Evolutionary conservation across 2,329 filamentous ascomycete species (phyloP).

Genomic region (Apiospora marii): DNA sequence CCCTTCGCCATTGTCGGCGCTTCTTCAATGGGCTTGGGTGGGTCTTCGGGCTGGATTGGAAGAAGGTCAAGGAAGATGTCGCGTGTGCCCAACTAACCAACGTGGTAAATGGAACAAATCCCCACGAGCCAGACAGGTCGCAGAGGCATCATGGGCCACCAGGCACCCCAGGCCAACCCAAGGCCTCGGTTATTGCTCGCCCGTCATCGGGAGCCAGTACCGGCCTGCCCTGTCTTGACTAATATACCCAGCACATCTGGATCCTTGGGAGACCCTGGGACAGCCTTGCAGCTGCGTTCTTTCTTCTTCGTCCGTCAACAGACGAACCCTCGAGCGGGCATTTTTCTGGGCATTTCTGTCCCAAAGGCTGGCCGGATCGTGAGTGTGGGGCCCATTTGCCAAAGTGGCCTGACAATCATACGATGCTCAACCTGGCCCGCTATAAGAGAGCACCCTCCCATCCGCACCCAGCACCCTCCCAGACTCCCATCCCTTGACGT

Average conservation of each 20-base stretch:
- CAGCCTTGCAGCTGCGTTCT: background rate
- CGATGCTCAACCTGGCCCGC: slow-evolving; percentile 8
- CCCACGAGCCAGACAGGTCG: background rate
- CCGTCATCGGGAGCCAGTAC: slow-evolving; percentile 4
- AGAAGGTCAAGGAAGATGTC: slow-evolving; percentile 19
- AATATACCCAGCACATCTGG: background rate
- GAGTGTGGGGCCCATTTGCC: background rate
- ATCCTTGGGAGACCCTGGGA: background rate
- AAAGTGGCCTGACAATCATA: slow-evolving; percentile 17
- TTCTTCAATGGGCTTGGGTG: slow-evolving; percentile 13
- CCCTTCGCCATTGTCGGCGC: slow-evolving; percentile 20
- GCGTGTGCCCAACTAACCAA: slow-evolving; percentile 14
- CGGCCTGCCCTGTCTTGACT: slow-evolving; percentile 3
- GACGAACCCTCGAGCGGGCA: background rate
- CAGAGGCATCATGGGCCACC: background rate
- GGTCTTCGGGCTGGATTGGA: slow-evolving; percentile 19
- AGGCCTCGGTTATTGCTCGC: slow-evolving; percentile 18
- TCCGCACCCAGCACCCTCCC: background rate
- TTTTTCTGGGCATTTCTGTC: background rate
- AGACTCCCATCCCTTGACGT: slow-evolving; percentile 1
- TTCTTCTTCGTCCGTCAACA: background rate
- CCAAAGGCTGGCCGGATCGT: slow-evolving; percentile 9
- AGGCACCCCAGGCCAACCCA: background rate
- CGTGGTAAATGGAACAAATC: background rate
- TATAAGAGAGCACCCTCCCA: slow-evolving; percentile 18